Conservation (phyloP, 1,284 basidiomycete genomes). For the Ceratorhiza oryzae-sativae region DNA sequence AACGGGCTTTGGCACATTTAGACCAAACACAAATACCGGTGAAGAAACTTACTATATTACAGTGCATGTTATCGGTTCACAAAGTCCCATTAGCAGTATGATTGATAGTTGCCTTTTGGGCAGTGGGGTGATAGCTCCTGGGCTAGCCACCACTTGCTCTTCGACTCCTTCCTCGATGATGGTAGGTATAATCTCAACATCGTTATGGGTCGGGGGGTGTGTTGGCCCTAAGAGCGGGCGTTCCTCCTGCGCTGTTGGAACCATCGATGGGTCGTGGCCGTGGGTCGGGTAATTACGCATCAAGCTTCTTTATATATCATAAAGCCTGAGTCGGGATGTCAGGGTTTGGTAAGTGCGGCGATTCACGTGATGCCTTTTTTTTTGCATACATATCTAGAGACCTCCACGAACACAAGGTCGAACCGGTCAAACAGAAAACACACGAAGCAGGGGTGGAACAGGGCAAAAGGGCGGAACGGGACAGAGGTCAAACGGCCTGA, state of each 20-base stretch:
- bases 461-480: too few species aligned
- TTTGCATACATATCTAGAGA: too few species aligned
- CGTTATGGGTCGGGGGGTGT: constrained; percentile 10
- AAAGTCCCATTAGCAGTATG: constrained; percentile 35
- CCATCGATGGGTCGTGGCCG: neutral
- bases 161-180: neutral
- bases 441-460: too few species aligned
- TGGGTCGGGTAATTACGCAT: neutral
- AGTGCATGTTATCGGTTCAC: constrained; percentile 36
- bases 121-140: constrained; percentile 29
- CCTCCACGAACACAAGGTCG: too few species aligned
- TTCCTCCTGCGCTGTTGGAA: neutral
- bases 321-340: too few species aligned
- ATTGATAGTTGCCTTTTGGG: constrained; percentile 37
- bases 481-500: too few species aligned
- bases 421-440: too few species aligned
- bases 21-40: neutral
- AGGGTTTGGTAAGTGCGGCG: too few species aligned
- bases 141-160: neutral
- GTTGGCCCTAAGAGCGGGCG: constrained; percentile 17
- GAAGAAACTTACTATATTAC: constrained; percentile 4
- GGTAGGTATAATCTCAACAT: neutral
- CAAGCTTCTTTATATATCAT: too few species aligned
- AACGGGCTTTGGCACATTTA: neutral
- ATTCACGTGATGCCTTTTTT: too few species aligned